Conservation (phyloP, 306 rosid genomes). For the Phaseolus lunatus region DNA sequence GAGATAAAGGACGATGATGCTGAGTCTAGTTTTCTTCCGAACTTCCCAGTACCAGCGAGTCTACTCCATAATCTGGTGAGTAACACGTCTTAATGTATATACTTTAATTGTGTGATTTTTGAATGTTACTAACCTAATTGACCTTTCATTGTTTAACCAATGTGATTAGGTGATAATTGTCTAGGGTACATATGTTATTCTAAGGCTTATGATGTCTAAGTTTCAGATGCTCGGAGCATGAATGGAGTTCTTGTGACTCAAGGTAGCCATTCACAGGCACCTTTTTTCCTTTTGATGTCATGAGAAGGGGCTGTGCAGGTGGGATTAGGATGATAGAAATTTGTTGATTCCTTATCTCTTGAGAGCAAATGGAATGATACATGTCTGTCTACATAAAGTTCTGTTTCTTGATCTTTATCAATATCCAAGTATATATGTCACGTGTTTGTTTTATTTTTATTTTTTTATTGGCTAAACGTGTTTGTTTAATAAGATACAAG, state of each 20-base stretch:
- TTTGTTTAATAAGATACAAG: conserved; percentile 48
- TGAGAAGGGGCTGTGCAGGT: conserved; percentile 85
- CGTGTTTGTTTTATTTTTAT: conserved; percentile 56
- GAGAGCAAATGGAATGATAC: conserved; percentile 65
- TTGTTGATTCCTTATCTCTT: conserved; percentile 63
- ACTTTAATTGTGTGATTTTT: conserved; percentile 36
- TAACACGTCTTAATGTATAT: conserved; percentile 25
- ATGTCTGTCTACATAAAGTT: conserved; percentile 62
- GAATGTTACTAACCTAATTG: conserved; percentile 45
- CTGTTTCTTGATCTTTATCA: conserved; percentile 73
- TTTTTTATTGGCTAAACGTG: too few species aligned
- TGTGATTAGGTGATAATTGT: conserved; percentile 79
- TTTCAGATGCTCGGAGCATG: conserved; percentile 95
- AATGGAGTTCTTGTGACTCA: conserved; percentile 77
- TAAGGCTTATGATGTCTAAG: conserved; percentile 98
- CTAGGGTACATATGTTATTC: conserved; percentile 86
- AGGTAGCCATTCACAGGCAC: conserved; percentile 79
- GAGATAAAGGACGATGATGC: conserved; percentile 51
- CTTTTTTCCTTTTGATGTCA: conserved; percentile 76
- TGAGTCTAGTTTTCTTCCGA: conserved; percentile 62
- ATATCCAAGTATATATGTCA: conserved; percentile 55
- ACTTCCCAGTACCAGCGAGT: conserved; percentile 78
- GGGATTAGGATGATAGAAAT: conserved; percentile 88
- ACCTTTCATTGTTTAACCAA: conserved; percentile 56
- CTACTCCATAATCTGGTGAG: conserved; percentile 77